Evolutionary conservation across 106 monocot species (phyloP), one percentile per base, ranked within the genome.

Genomic region (Narthecium ossifragum): DNA sequence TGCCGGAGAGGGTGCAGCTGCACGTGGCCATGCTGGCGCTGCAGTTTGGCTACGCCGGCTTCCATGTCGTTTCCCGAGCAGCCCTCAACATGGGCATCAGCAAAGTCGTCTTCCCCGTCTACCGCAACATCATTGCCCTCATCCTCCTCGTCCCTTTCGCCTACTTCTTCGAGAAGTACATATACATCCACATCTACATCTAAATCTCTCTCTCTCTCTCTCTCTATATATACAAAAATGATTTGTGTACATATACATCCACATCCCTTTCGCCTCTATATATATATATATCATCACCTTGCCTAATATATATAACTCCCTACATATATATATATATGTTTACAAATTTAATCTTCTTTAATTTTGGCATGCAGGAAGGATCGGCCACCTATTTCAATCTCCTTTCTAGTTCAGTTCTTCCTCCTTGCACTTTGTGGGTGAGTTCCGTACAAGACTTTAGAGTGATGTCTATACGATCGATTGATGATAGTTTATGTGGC

Each of bases 121-220:
- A 93, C 60, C 73, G 93, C 10, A 93, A 93, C 72, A 82, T 85
- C 69, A 88, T 93, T 63, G 93, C 93, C 38, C 52, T 85, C 46
- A 45, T 77, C 39, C 74, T 93, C 31, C 79, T 93, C 60, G 74
- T 82, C 15, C 93, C 93, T 8, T 93, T 93, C 31, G 93, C 93
- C 37, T 93, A 93, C 60, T 93, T 93, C 61, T 71, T 93, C 8
- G 93, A 93, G 51, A 93, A 93, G 93, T 93, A 85, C 66, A 39
- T 4, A 3, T 36, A 32, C 28, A 55, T 51, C n/a, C 11, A 28
- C 48, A 27, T 27, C 13, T 18, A 17, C 43, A 11, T 43, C 43
- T n/a, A 43, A 43, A 2, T 43, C 9, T 43, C 7, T 13, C 21
- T 17, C 39, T 26, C 50, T 11, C 9, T 2, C 25, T n/a, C n/a